Evolutionary conservation across 148 eudicot species (phyloP).

Genomic region (Rhododendron mucronatum): DNA sequence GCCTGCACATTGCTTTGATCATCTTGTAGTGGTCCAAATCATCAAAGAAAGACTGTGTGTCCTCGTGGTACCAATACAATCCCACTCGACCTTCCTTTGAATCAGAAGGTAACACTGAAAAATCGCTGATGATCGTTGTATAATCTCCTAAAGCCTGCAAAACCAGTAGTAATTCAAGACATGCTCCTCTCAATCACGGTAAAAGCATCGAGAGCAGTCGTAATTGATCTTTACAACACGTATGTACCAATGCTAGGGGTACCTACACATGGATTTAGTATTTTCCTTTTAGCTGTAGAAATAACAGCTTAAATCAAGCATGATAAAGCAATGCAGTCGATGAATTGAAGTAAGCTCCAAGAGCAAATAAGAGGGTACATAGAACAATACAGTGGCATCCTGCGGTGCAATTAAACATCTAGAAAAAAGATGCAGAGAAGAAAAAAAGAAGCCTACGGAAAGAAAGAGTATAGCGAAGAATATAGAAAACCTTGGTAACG

Average conservation of each 20-base stretch:
- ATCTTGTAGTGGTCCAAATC: constrained; percentile 85
- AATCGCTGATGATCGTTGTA: constrained; percentile 59
- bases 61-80: constrained; percentile 84
- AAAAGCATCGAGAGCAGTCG: neutral
- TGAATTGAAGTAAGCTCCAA: neutral
- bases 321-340: neutral
- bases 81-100: constrained; percentile 66
- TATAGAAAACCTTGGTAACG: constrained; percentile 69
- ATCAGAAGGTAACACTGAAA: constrained; percentile 55
- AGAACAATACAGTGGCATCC: neutral
- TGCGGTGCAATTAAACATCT: neutral
- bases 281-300: neutral
- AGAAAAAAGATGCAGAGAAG: neutral
- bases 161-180: neutral
- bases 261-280: no score
- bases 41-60: constrained; percentile 77
- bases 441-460: neutral
- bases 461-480: neutral
- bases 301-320: neutral
- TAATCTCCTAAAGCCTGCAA: constrained; percentile 87
- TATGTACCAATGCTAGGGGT: neutral
- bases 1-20: constrained; percentile 94
- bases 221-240: neutral
- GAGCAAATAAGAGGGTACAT: neutral
- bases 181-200: neutral